phyloP scores from a whole-genome alignment of 306 rosid species.

The Glycine soja region DNA sequence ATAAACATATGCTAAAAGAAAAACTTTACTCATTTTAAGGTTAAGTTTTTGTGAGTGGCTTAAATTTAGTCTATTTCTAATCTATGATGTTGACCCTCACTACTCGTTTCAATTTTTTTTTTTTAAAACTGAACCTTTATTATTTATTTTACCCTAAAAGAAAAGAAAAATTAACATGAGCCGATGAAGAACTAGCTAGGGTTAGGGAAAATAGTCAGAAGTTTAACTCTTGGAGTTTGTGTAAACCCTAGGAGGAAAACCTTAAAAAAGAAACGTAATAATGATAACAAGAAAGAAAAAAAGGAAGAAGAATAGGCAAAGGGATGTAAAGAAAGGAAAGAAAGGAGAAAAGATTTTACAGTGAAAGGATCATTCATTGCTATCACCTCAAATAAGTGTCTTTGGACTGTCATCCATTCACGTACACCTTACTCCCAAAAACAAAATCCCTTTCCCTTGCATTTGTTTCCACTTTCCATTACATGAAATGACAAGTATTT shows the following conservation, averaged over 20 bases:
- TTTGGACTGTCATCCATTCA: conserved; percentile 80
- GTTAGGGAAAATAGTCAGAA: conserved; percentile 17
- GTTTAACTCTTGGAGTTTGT: conserved; percentile 51
- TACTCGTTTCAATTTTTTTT: not conserved
- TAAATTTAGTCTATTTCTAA: not conserved
- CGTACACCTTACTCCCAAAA: conserved; percentile 9
- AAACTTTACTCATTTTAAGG: not conserved
- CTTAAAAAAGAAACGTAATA: conserved; percentile 8
- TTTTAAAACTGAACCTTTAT: not conserved
- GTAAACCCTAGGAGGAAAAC: conserved; percentile 39
- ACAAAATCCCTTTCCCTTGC: conserved; percentile 49
- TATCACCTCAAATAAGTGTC: conserved; percentile 57
- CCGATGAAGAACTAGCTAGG: conserved; percentile 1
- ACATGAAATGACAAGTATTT: conserved; percentile 62
- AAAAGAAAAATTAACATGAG: not conserved
- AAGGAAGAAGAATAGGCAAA: conserved; percentile 16
- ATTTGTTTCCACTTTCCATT: too few species aligned
- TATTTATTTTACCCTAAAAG: too few species aligned
- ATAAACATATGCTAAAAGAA: not conserved
- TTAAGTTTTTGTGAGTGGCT: not conserved
- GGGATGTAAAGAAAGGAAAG: not conserved
- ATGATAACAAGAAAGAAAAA: not conserved
- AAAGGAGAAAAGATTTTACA: conserved; percentile 55
- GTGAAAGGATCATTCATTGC: conserved; percentile 54
- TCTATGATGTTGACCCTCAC: not conserved